Conservation (phyloP, 192 early-diverging fungal species). For the Coemansia sp. region DNA sequence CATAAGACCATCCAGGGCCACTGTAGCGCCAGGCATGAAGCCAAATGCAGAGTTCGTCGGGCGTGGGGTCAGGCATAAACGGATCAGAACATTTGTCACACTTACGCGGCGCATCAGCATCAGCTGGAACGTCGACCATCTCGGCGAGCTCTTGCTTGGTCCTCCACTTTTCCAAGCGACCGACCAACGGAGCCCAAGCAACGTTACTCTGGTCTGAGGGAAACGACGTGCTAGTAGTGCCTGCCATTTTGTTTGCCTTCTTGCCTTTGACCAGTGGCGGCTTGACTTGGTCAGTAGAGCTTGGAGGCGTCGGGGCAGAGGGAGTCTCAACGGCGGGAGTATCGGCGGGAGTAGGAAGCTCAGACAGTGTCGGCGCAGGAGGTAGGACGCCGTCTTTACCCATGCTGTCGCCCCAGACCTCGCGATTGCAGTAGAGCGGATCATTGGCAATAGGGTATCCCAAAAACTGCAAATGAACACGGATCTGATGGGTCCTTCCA, state of each 20-base stretch:
- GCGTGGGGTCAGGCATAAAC: slow-evolving; percentile 65
- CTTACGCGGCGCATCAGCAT: slow-evolving; percentile 15
- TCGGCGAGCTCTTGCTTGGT: slow-evolving; percentile 27
- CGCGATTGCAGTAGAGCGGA: slow-evolving; percentile 78
- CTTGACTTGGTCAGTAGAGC: background rate
- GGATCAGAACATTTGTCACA: slow-evolving; percentile 65
- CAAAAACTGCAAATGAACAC: slow-evolving; percentile 92
- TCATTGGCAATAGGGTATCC: slow-evolving; percentile 95
- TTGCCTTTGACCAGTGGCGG: background rate
- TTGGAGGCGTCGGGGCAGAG: background rate
- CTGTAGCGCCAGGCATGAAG: slow-evolving; percentile 89
- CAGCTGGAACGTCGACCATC: slow-evolving; percentile 14
- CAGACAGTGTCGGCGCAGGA: background rate
- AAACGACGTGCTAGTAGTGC: slow-evolving; percentile 7
- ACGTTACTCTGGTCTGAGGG: slow-evolving; percentile 6
- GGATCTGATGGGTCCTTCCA: slow-evolving; percentile 95
- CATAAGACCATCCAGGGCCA: slow-evolving; percentile 71
- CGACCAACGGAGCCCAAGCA: slow-evolving; percentile 24
- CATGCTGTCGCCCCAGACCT: slow-evolving; percentile 66
- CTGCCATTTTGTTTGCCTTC: slow-evolving; percentile 16
- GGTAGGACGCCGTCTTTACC: slow-evolving; percentile 55
- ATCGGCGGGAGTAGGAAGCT: background rate
- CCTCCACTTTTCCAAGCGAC: slow-evolving; percentile 42
- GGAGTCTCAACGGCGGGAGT: background rate
- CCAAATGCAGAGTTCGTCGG: slow-evolving; percentile 80